A percentile compares a stretch with the other conserved stretches of the same genome.
These are phyloP conservation scores for Ceratocystis cacaofunesta DNA, from an alignment of 2,329 filamentous ascomycete genomes.

Conservation along the genomic window DNA sequence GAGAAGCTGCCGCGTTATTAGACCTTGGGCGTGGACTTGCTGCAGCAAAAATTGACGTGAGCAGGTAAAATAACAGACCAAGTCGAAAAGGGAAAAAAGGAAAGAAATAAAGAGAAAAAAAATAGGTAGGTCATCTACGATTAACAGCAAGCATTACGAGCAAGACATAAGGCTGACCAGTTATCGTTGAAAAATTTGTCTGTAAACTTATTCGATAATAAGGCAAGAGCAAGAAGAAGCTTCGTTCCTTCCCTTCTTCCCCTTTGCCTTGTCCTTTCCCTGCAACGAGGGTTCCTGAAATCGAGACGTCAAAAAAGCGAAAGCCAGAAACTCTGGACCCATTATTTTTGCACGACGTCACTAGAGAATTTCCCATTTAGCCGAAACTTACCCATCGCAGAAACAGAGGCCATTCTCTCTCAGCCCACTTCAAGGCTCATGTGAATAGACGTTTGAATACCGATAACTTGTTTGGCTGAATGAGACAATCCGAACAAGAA, in stretches of 20 bases:
- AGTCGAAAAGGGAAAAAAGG: neutral
- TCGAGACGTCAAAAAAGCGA: neutral
- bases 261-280: neutral
- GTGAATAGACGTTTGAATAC: too few relatives aligned
- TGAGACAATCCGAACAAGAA: neutral
- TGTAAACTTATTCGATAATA: neutral
- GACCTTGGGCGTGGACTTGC: neutral
- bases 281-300: neutral
- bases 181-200: neutral
- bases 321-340: neutral
- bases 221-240: neutral
- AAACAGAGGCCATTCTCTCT: neutral
- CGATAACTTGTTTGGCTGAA: neutral
- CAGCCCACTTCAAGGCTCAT: neutral
- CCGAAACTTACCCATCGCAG: slow-evolving; percentile 1
- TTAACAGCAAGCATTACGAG: neutral
- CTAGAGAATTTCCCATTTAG: slow-evolving; percentile 1
- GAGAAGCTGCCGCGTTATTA: slow-evolving; percentile 9
- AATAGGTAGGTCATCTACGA: neutral
- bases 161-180: neutral
- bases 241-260: neutral
- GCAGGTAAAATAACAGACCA: neutral
- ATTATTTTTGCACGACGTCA: slow-evolving; percentile 9
- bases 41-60: neutral
- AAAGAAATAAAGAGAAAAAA: neutral